Evolutionary conservation across 257 asterid genomes (phyloP).

Genomic region (Lithospermum erythrorhizon): DNA sequence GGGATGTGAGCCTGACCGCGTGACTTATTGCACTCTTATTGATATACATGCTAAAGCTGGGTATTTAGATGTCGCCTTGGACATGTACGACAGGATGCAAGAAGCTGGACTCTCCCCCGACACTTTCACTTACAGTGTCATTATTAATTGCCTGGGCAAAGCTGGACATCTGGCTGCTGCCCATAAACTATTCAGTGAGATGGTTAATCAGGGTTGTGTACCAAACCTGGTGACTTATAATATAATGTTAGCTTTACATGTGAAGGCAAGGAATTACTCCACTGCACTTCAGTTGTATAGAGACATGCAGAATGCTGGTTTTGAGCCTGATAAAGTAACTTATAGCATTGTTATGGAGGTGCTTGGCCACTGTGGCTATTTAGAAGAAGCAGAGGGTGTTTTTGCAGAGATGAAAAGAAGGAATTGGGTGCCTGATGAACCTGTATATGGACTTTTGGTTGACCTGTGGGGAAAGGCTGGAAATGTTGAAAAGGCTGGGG

Average conservation of each 20-base stretch:
- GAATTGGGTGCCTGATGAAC: slow-evolving; percentile 96
- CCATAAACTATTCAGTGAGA: slow-evolving; percentile 72
- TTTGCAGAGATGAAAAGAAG: slow-evolving; percentile 76
- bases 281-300: slow-evolving; percentile 73
- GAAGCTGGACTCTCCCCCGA: slow-evolving; percentile 90
- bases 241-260: slow-evolving; percentile 87
- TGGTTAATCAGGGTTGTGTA: slow-evolving; percentile 76
- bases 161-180: slow-evolving; percentile 84
- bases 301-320: slow-evolving; percentile 90
- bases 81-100: slow-evolving; percentile 88
- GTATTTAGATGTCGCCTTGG: slow-evolving; percentile 79
- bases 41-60: slow-evolving; percentile 97
- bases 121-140: slow-evolving; percentile 94
- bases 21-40: slow-evolving; percentile 85
- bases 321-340: slow-evolving; percentile 87
- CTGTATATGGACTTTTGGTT: slow-evolving; percentile 85
- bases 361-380: slow-evolving; percentile 87
- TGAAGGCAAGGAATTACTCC: slow-evolving; percentile 83
- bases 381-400: slow-evolving; percentile 87
- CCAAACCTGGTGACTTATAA: slow-evolving; percentile 88
- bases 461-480: slow-evolving; percentile 94
- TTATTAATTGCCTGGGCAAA: slow-evolving; percentile 90
- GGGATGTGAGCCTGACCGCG: slow-evolving; percentile 92
- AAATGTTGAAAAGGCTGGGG: slow-evolving; percentile 80
- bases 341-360: slow-evolving; percentile 96